Conservation (phyloP, 2,329 filamentous ascomycete genomes). For the Aspergillus awamori region DNA sequence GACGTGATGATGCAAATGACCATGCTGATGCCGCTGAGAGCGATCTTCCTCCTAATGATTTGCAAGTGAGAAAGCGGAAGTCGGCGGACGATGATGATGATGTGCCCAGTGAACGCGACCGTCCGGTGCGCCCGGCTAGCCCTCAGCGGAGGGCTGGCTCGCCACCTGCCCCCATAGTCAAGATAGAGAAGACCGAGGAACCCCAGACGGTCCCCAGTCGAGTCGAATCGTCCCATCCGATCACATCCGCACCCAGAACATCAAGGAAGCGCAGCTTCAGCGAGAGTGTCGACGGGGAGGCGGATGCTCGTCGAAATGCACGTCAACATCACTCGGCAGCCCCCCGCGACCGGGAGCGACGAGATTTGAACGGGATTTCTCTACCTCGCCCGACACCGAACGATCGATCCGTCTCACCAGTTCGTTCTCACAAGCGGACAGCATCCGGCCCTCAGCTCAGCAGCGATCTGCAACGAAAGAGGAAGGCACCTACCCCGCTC, state of each 20-base stretch:
- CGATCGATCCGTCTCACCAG: constrained; percentile 41
- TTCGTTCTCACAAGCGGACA: constrained; percentile 41
- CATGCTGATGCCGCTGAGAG: constrained; percentile 23
- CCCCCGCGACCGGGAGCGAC: constrained; percentile 29
- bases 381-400: constrained; percentile 35
- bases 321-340: constrained; percentile 24
- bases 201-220: constrained; percentile 27
- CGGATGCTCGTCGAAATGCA: constrained; percentile 29
- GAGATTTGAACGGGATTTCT: constrained; percentile 31
- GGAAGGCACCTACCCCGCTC: constrained; percentile 46
- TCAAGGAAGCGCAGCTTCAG: constrained; percentile 44
- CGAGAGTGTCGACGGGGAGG: constrained; percentile 37
- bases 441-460: constrained; percentile 38
- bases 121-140: constrained; percentile 28
- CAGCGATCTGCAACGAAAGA: constrained; percentile 31
- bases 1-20: constrained; percentile 31
- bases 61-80: constrained; percentile 35
- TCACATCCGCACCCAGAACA: constrained; percentile 19
- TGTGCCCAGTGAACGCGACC: constrained; percentile 25
- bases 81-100: constrained; percentile 30
- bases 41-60: constrained; percentile 26
- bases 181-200: constrained; percentile 42
- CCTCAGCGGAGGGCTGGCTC: constrained; percentile 32
- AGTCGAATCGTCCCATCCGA: constrained; percentile 19
- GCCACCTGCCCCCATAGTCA: constrained; percentile 35